Evolutionary conservation across 768 basidiomycete genomes (phyloP).

Genomic region (Tremella mesenterica): DNA sequence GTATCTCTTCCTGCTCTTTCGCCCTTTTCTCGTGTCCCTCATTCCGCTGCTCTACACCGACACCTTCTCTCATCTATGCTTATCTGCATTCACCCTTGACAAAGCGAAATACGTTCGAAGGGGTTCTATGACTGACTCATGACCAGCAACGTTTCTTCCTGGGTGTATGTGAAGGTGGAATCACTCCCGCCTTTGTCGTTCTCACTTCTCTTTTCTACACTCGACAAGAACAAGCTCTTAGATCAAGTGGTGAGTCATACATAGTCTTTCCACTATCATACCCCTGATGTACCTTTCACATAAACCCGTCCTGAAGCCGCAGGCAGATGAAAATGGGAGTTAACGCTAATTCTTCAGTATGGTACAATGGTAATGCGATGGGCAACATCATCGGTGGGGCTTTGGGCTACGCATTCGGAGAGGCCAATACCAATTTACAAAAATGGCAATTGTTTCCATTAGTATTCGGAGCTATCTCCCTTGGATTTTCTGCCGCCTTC

Average conservation of each 20-base stretch:
- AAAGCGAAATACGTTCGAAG: too few relatives aligned
- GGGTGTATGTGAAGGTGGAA: constrained; percentile 44
- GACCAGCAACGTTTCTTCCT: constrained; percentile 7
- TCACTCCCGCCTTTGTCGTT: constrained; percentile 49
- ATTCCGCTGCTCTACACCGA: too few relatives aligned
- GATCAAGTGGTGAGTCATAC: constrained; percentile 12
- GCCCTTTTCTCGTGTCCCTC: too few relatives aligned
- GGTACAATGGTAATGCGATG: constrained; percentile 8
- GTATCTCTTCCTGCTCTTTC: constrained; percentile 14
- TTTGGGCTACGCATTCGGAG: constrained; percentile 4
- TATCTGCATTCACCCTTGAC: too few relatives aligned
- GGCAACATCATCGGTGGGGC: not conserved
- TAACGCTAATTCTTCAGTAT: constrained; percentile 7
- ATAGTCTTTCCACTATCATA: constrained; percentile 1
- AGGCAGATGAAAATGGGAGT: too few relatives aligned
- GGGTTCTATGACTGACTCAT: not conserved
- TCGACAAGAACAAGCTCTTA: not conserved
- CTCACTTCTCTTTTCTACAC: constrained; percentile 17
- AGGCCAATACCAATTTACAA: not conserved
- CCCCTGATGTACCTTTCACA: not conserved
- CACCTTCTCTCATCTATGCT: too few relatives aligned
- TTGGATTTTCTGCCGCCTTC: not conserved
- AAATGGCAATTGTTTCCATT: not conserved
- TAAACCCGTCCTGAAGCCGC: too few relatives aligned
- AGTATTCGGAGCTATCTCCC: not conserved